A percentile compares a stretch with the other conserved stretches of the same genome.
Evolutionary conservation across 139 green algal genomes (phyloP).

Genomic region (Bryopsis sp.): DNA sequence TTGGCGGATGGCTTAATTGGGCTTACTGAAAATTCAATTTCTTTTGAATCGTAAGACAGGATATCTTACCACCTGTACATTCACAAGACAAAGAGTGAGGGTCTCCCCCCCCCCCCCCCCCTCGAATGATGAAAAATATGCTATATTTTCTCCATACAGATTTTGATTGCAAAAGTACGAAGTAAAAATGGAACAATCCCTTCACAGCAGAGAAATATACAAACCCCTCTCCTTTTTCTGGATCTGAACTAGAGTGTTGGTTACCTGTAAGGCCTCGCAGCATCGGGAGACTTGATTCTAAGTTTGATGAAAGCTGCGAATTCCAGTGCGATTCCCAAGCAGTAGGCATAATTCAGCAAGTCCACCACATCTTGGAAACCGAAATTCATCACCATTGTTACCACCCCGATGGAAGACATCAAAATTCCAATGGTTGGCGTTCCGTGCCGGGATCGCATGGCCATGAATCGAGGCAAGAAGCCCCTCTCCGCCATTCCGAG

Average conservation of each 20-base stretch:
- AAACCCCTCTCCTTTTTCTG: not conserved
- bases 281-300: constrained; percentile 52
- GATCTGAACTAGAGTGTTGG: too few species aligned
- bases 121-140: not conserved
- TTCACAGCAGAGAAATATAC: not conserved
- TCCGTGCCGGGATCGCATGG: constrained; percentile 54
- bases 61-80: not conserved
- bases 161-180: not conserved
- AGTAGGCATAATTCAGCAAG: constrained; percentile 93
- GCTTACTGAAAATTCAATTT: not conserved
- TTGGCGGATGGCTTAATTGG: not conserved
- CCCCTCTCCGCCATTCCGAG: constrained; percentile 92
- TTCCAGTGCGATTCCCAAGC: constrained; percentile 89
- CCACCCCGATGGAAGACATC: constrained; percentile 63
- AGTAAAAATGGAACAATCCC: not conserved
- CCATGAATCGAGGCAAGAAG: constrained; percentile 70
- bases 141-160: not conserved
- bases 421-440: constrained; percentile 83
- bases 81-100: not conserved
- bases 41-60: not conserved
- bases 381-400: constrained; percentile 47
- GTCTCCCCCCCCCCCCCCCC: not conserved
- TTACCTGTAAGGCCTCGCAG: constrained; percentile 58
- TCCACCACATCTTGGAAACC: constrained; percentile 78
- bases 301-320: constrained; percentile 88